phyloP scores from a whole-genome alignment of 2,329 filamentous ascomycete genomes.

The Raffaelea deltoideospora region DNA sequence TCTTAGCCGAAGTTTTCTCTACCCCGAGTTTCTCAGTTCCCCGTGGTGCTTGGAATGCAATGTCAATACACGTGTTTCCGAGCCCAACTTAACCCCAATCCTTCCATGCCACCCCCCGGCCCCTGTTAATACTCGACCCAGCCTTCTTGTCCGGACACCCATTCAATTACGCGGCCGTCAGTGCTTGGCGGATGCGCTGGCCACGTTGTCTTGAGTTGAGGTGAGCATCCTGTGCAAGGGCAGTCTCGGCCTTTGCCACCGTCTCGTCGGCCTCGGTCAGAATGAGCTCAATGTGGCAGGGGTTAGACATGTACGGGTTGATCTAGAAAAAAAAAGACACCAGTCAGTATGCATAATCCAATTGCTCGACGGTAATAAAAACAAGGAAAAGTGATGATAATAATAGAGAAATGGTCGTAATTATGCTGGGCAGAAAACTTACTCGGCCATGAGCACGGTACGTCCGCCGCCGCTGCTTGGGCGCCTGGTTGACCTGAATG shows the following conservation, averaged over 20 bases:
- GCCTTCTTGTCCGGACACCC: not conserved
- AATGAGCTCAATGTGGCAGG: conserved; percentile 99
- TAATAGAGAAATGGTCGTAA: not conserved
- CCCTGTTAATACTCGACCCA: too few relatives aligned
- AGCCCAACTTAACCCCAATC: too few relatives aligned
- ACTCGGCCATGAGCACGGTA: conserved; percentile 99
- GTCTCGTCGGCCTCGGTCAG: conserved; percentile 94
- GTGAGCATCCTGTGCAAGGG: conserved; percentile 50
- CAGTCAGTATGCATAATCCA: too few relatives aligned
- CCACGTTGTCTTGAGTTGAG: conserved; percentile 90
- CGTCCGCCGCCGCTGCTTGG: conserved; percentile 96
- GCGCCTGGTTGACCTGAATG: conserved; percentile 99
- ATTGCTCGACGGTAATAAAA: not conserved
- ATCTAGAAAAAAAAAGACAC: conserved; percentile 60
- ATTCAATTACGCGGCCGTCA: conserved; percentile 42
- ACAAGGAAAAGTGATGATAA: not conserved
- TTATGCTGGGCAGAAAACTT: too few relatives aligned
- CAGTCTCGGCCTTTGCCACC: conserved; percentile 72
- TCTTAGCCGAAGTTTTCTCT: too few relatives aligned
- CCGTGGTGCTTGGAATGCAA: too few relatives aligned
- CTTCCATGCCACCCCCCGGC: conserved; percentile 3
- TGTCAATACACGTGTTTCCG: too few relatives aligned
- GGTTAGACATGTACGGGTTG: conserved; percentile 99
- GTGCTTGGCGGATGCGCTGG: conserved; percentile 45
- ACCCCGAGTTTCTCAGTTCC: too few relatives aligned